Evolutionary conservation across 2,329 filamentous ascomycete genomes (phyloP).

Genomic region (Hirsutella rhossiliensis): DNA sequence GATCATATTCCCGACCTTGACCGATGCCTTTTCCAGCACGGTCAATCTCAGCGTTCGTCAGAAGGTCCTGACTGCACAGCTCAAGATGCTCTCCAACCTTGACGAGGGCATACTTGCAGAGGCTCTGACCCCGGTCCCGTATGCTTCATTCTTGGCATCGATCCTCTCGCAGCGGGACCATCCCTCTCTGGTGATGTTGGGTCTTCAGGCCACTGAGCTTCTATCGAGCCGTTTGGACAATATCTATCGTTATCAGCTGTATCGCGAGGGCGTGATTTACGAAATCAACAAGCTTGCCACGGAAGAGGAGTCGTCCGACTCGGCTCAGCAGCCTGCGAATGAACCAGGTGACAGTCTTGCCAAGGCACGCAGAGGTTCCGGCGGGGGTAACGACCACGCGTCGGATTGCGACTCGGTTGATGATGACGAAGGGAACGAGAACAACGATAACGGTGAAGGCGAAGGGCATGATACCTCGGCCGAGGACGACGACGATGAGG

Average conservation of each 20-base stretch:
- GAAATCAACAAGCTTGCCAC: constrained; percentile 75
- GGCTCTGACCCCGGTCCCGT: constrained; percentile 76
- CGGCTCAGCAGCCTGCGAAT: constrained; percentile 1
- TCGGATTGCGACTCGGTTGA: constrained; percentile 17
- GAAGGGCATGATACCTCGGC: constrained; percentile 1
- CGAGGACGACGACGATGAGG: constrained; percentile 31
- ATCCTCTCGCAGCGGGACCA: constrained; percentile 96
- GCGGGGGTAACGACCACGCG: constrained; percentile 6
- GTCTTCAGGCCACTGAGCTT: constrained; percentile 80
- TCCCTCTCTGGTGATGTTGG: constrained; percentile 71
- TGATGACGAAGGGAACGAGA: constrained; percentile 8
- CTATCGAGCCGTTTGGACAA: constrained; percentile 72
- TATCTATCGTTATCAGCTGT: constrained; percentile 92
- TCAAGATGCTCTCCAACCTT: constrained; percentile 97
- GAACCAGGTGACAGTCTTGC: constrained; percentile 7
- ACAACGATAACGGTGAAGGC: not conserved
- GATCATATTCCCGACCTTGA: constrained; percentile 87
- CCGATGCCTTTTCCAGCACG: constrained; percentile 94
- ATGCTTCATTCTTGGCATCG: constrained; percentile 88
- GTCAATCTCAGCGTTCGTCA: constrained; percentile 91
- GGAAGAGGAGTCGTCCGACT: constrained; percentile 20
- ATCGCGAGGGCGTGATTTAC: constrained; percentile 87
- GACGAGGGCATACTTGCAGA: constrained; percentile 76
- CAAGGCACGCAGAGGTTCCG: constrained; percentile 11
- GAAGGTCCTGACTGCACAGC: constrained; percentile 87